phyloP scores from a whole-genome alignment of 371 early-diverging fungal species.

The Mucor circinelloides region DNA sequence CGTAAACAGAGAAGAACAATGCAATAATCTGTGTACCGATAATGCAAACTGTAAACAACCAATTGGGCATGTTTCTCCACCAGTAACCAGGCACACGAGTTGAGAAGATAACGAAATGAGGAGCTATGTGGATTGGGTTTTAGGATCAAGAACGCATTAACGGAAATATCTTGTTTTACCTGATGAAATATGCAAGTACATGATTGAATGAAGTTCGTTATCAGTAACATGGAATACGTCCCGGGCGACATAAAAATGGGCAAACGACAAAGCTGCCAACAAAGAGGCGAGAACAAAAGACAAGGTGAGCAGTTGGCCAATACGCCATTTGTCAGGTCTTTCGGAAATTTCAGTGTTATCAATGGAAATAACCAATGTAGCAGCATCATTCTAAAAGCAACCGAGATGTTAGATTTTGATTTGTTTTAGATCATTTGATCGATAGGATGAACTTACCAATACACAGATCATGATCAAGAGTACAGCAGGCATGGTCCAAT shows the following conservation, averaged over 20 bases:
- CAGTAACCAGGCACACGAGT: constrained; percentile 85
- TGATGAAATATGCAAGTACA: constrained; percentile 90
- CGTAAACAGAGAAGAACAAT: constrained; percentile 83
- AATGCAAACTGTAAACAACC: constrained; percentile 57
- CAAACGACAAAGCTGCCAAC: constrained; percentile 80
- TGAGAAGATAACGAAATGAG: constrained; percentile 93
- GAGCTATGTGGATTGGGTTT: constrained; percentile 37
- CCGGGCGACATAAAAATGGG: constrained; percentile 78
- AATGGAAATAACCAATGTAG: constrained; percentile 89
- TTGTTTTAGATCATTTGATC: no score
- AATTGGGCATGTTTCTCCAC: constrained; percentile 60
- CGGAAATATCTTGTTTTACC: constrained; percentile 28
- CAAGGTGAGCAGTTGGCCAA: constrained; percentile 84
- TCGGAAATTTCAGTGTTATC: constrained; percentile 89
- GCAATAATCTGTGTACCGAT: constrained; percentile 89
- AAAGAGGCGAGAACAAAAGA: constrained; percentile 74
- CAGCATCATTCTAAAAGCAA: constrained; percentile 75
- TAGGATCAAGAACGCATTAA: neutral
- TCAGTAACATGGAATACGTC: constrained; percentile 57
- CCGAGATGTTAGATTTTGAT: constrained; percentile 9
- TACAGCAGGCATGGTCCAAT: constrained; percentile 82
- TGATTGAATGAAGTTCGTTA: constrained; percentile 73
- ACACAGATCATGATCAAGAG: constrained; percentile 86
- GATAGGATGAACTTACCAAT: constrained; percentile 39
- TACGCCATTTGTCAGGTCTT: constrained; percentile 90